Conservation (phyloP, 495 filamentous ascomycete genomes). For the Haplographium delicatum region DNA sequence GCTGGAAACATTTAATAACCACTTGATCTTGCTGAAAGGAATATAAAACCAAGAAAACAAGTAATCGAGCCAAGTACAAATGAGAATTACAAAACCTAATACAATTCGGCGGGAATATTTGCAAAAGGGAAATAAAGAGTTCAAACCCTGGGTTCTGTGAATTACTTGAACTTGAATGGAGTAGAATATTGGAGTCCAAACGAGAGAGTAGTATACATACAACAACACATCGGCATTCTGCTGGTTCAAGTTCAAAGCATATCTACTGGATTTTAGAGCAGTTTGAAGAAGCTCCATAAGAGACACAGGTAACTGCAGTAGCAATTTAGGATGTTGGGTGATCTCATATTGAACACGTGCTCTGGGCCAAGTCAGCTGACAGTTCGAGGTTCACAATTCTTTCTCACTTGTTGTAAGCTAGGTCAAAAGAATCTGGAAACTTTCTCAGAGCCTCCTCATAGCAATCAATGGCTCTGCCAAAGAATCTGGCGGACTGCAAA, state of each 20-base stretch:
- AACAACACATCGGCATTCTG: conserved; percentile 62
- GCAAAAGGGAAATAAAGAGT: too few relatives aligned
- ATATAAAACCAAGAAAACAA: too few relatives aligned
- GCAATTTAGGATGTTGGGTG: conserved; percentile 53
- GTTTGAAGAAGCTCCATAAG: conserved; percentile 46
- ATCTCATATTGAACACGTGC: conserved; percentile 62
- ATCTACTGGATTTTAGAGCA: conserved; percentile 55
- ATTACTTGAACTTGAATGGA: too few relatives aligned
- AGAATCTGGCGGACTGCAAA: conserved; percentile 52
- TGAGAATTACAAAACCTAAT: too few relatives aligned
- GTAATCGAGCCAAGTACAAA: too few relatives aligned
- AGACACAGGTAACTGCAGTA: conserved; percentile 46
- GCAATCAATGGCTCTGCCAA: conserved; percentile 57
- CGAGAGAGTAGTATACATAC: conserved; percentile 22
- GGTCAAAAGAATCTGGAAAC: conserved; percentile 56
- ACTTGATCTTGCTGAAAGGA: too few relatives aligned
- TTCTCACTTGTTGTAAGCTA: conserved; percentile 68
- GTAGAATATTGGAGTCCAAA: too few relatives aligned
- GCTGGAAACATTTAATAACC: too few relatives aligned
- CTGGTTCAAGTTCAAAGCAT: conserved; percentile 51
- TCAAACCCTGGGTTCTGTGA: too few relatives aligned
- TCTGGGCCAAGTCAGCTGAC: conserved; percentile 31
- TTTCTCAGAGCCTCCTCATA: conserved; percentile 57
- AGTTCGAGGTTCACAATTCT: conserved; percentile 2
- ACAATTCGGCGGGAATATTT: too few relatives aligned